These are phyloP conservation scores for Angomonas ambiguus DNA, from an alignment of 208 protist genomes.

Conservation along the genomic window DNA sequence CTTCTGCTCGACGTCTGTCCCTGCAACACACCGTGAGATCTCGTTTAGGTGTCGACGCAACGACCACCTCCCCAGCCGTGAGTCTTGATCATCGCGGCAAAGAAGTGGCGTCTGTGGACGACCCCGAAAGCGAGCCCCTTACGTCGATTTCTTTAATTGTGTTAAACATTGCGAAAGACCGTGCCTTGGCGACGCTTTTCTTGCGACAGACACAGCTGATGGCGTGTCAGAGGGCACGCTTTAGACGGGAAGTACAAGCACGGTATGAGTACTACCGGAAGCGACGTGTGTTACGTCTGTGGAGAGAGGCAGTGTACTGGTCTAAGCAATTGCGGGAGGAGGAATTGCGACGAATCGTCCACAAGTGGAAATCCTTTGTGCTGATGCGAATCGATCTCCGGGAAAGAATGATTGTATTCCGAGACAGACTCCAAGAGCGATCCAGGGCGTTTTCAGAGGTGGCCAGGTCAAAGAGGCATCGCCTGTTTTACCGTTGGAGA, in stretches of 20 bases:
- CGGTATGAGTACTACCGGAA: constrained; percentile 58
- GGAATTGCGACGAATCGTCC: not conserved
- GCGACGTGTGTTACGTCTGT: constrained; percentile 37
- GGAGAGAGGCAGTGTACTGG: constrained; percentile 12
- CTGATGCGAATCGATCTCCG: not conserved
- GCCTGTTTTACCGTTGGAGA: constrained; percentile 2
- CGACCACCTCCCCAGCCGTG: not conserved
- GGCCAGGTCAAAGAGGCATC: not conserved
- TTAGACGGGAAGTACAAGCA: constrained; percentile 37
- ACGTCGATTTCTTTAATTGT: constrained; percentile 71
- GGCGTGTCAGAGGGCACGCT: constrained; percentile 19
- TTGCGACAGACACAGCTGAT: constrained; percentile 55
- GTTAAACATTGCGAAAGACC: constrained; percentile 42
- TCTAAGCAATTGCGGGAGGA: not conserved
- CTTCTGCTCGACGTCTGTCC: no score
- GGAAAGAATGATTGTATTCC: not conserved
- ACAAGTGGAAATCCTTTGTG: not conserved
- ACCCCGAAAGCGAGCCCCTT: no score
- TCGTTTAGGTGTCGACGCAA: not conserved
- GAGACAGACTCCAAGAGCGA: not conserved
- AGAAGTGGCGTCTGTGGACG: constrained; percentile 8
- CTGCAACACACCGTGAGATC: not conserved
- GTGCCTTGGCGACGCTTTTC: constrained; percentile 51
- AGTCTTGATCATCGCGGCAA: not conserved
- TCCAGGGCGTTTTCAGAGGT: not conserved